Percentiles rank a stretch among this genome's conserved stretches.
Evolutionary conservation across 1,284 basidiomycete species (phyloP).

Genomic region (Phenoliferia sp.): DNA sequence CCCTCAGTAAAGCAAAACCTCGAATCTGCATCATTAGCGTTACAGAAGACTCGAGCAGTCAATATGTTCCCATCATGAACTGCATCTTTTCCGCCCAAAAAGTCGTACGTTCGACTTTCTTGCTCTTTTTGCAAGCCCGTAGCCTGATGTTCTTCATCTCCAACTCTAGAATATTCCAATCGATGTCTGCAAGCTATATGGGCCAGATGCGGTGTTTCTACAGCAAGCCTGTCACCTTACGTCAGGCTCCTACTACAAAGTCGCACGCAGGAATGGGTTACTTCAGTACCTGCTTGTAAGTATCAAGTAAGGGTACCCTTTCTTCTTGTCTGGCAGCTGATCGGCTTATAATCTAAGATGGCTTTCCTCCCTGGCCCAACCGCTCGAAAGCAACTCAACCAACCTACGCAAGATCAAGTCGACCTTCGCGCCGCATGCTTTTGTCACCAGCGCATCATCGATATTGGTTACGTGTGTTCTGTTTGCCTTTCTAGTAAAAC

Average conservation of each 20-base stretch:
- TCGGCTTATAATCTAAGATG: slow-evolving; percentile 56
- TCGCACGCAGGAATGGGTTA: slow-evolving; percentile 71
- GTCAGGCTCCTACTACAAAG: slow-evolving; percentile 83
- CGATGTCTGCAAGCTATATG: slow-evolving; percentile 89
- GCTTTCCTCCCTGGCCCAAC: slow-evolving; percentile 79
- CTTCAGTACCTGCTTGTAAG: slow-evolving; percentile 81
- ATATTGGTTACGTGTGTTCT: slow-evolving; percentile 96
- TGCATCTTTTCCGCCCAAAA: slow-evolving; percentile 99
- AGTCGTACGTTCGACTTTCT: slow-evolving; percentile 55
- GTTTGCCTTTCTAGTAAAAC: slow-evolving; percentile 86
- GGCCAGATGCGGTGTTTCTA: slow-evolving; percentile 86
- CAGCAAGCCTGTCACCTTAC: slow-evolving; percentile 97
- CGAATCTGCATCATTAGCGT: slow-evolving; percentile 88
- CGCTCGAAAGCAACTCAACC: slow-evolving; percentile 69
- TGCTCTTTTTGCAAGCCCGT: not conserved
- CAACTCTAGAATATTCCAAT: slow-evolving; percentile 76
- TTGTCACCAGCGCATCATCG: slow-evolving; percentile 94
- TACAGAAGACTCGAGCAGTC: slow-evolving; percentile 77
- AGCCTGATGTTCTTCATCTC: not conserved
- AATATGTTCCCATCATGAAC: slow-evolving; percentile 98
- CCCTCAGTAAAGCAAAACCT: slow-evolving; percentile 45
- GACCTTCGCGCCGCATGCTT: slow-evolving; percentile 98
- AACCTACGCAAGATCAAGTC: slow-evolving; percentile 88
- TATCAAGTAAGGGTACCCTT: not conserved
- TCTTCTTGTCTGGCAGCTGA: not conserved